These are phyloP conservation scores for Neurospora sp. DNA, from an alignment of 495 filamentous ascomycete genomes.

Conservation along the genomic window DNA sequence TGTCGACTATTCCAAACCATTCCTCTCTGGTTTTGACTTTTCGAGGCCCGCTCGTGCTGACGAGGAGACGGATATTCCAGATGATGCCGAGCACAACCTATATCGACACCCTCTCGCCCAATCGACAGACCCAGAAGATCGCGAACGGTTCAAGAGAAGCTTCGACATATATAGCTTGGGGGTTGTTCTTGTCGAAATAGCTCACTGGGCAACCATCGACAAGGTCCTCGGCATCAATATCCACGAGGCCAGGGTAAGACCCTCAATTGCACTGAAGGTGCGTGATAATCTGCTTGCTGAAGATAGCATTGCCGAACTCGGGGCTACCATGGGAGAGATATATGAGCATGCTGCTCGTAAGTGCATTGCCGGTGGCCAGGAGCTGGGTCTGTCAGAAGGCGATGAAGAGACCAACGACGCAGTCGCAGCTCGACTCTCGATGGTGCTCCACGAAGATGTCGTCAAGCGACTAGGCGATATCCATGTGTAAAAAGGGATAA, in stretches of 20 bases:
- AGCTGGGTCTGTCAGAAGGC: constrained; percentile 14
- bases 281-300: constrained; percentile 16
- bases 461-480: constrained; percentile 27
- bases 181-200: constrained; percentile 43
- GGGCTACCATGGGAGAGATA: constrained; percentile 22
- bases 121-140: constrained; percentile 21
- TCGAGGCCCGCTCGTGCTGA: constrained; percentile 38
- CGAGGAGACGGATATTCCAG: constrained; percentile 42
- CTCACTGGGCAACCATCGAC: constrained; percentile 42
- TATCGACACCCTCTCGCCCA: constrained; percentile 41
- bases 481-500: constrained; percentile 11
- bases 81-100: constrained; percentile 32
- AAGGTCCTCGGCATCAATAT: constrained; percentile 30
- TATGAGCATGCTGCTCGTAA: constrained; percentile 22
- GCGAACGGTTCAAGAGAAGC: constrained; percentile 34
- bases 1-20: constrained; percentile 28
- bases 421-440: constrained; percentile 19
- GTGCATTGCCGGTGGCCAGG: constrained; percentile 22
- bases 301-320: constrained; percentile 19
- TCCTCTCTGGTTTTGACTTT: constrained; percentile 45
- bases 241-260: constrained; percentile 12
- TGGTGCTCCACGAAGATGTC: constrained; percentile 26
- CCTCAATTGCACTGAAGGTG: constrained; percentile 20
- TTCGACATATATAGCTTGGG: constrained; percentile 49
- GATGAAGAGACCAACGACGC: constrained; percentile 27